Evolutionary conservation across 73 alveolate genomes (phyloP), one percentile per base, ranked within the genome.

Genomic region (Durusdinium trenchii): DNA sequence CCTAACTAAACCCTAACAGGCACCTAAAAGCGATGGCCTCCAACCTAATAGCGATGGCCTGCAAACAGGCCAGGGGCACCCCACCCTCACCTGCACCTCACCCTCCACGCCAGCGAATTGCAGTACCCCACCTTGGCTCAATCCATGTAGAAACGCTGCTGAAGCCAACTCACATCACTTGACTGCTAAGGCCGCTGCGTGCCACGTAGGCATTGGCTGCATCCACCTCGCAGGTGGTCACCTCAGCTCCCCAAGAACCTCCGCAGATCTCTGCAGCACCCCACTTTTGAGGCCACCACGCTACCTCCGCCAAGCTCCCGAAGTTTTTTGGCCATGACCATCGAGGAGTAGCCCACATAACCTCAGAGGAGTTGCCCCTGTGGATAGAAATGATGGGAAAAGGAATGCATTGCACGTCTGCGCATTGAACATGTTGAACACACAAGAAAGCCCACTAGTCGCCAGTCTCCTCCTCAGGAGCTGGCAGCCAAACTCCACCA

Each of bases 51-150:
- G n/a, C n/a, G n/a, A n/a, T n/a, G n/a, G n/a, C n/a, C 48, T 43
- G 42, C 43, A 73, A 62, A 28, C 51, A 38, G 46, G 69, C 36
- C 60, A 32, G 62, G 23, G 62, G 30, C 50, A 76, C 96, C 96
- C 96, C 40, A 89, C 96, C 52, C 96, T 35, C 42, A 89, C 96
- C 71, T 89, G 96, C 18, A 89, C 96, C 38, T 89, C 96, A 28
- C 96, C 96, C 79, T 89, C 96, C 69, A 89, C 96, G 23, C 96
- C 96, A 14, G 96, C 96, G 30, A 89, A 89, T 71, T 89, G 96
- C 36, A 64, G 96, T 71, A 89, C 96, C 7, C 96, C 96, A 32
- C 96, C 96, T 86, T 4, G 46, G 62, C 57, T 81, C 43, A 35
- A 62, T 10, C 76, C 32, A 5, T 62, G 18, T 35, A 26, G 76